These are phyloP conservation scores for Emergomyces pasteurianus DNA, from an alignment of 2,329 filamentous ascomycete species.

Conservation along the genomic window DNA sequence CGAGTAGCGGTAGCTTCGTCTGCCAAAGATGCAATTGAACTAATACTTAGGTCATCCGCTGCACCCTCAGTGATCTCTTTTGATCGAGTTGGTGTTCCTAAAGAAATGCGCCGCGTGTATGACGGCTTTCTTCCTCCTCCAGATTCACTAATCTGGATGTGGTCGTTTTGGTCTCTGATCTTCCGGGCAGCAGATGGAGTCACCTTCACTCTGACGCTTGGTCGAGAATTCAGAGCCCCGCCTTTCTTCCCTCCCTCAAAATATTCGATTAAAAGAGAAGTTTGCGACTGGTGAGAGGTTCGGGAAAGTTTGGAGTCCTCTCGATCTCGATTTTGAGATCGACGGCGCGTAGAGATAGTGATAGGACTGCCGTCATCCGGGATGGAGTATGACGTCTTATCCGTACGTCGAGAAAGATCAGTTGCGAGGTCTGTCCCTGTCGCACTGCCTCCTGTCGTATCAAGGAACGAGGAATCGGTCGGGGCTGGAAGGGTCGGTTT, in stretches of 20 bases:
- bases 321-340: constrained; percentile 39
- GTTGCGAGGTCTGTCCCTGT: constrained; percentile 38
- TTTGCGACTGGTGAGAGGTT: constrained; percentile 55
- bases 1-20: constrained; percentile 65
- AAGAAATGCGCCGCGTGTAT: constrained; percentile 55
- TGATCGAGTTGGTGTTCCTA: constrained; percentile 35
- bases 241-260: constrained; percentile 68
- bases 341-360: constrained; percentile 62
- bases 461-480: constrained; percentile 37
- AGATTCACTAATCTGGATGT: constrained; percentile 67
- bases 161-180: constrained; percentile 49
- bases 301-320: constrained; percentile 43
- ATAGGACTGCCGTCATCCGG: constrained; percentile 58
- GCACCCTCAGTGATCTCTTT: constrained; percentile 22
- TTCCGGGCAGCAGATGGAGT: constrained; percentile 59
- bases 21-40: constrained; percentile 65
- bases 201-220: constrained; percentile 69
- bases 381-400: constrained; percentile 39
- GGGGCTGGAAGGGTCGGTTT: constrained; percentile 38
- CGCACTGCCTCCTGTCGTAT: constrained; percentile 31
- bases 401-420: constrained; percentile 39
- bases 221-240: constrained; percentile 52
- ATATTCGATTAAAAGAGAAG: constrained; percentile 86
- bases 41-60: constrained; percentile 53
- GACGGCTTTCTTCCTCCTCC: constrained; percentile 61